Conservation (phyloP, 31 red algal species). For the Odonthalia washingtoniensis region DNA sequence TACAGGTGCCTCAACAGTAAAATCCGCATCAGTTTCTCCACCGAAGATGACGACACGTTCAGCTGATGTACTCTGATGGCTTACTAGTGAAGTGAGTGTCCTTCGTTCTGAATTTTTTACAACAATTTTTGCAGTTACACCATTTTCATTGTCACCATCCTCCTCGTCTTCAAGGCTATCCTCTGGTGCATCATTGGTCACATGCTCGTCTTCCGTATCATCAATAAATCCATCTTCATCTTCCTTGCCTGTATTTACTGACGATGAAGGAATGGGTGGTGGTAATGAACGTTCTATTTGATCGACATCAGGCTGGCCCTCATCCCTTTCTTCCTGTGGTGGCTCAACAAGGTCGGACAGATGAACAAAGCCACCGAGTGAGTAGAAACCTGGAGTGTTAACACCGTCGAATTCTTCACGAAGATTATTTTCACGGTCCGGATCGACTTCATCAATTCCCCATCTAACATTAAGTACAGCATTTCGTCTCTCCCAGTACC, state of each 20-base stretch:
- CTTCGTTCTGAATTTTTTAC: neutral
- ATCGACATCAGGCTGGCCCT: neutral
- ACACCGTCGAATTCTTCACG: conserved; percentile 75
- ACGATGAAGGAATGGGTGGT: neutral
- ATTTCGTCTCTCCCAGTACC: conserved; percentile 82
- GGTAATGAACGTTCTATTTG: neutral
- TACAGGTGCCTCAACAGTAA: conserved; percentile 48
- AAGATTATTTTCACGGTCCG: conserved; percentile 65
- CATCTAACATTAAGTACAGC: conserved; percentile 71
- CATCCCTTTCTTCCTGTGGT: neutral
- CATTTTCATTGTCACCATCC: neutral
- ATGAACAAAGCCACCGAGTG: conserved; percentile 76
- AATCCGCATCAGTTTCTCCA: conserved; percentile 40
- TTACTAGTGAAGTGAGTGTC: neutral
- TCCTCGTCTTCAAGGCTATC: too few species aligned
- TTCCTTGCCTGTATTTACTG: too few species aligned
- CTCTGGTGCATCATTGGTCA: neutral
- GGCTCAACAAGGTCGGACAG: conserved; percentile 61
- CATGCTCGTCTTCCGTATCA: neutral
- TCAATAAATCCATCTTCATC: neutral
- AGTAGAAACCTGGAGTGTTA: conserved; percentile 77
- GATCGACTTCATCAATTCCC: conserved; percentile 63
- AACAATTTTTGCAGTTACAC: too few species aligned
- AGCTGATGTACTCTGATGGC: neutral
- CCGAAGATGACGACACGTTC: conserved; percentile 46